phyloP scores from a whole-genome alignment of 441 rosid genomes.

The Mallotus repandus region DNA sequence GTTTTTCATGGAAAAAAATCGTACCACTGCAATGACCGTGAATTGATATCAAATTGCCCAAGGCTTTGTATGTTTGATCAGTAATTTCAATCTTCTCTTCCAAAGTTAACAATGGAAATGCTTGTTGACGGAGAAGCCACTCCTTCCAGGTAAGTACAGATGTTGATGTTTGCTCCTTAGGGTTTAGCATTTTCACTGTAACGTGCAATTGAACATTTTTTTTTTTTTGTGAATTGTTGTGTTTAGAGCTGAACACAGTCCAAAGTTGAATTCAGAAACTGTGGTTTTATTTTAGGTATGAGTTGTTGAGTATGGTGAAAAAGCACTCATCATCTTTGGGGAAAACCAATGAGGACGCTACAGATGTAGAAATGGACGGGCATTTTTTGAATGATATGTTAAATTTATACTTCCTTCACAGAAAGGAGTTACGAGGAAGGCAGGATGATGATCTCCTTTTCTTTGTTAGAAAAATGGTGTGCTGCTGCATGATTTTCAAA shows the following conservation, averaged over 20 bases:
- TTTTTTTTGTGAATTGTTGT: constrained; percentile 5
- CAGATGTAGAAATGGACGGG: constrained; percentile 78
- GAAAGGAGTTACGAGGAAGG: constrained; percentile 70
- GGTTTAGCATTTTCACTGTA: not conserved
- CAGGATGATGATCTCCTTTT: constrained; percentile 93
- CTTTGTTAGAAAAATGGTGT: constrained; percentile 76
- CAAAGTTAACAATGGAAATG: constrained; percentile 31
- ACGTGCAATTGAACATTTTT: constrained; percentile 2
- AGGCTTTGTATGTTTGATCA: no score
- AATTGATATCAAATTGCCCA: not conserved
- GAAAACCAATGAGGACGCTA: constrained; percentile 49
- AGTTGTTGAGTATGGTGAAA: constrained; percentile 62
- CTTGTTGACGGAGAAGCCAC: constrained; percentile 51
- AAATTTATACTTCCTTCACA: constrained; percentile 74
- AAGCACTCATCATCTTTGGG: constrained; percentile 62
- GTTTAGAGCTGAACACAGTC: not conserved
- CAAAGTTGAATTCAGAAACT: not conserved
- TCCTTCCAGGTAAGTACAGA: constrained; percentile 52
- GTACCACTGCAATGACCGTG: not conserved
- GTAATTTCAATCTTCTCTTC: not conserved
- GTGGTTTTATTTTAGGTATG: constrained; percentile 42
- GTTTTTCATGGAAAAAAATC: not conserved
- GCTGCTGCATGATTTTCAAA: not conserved
- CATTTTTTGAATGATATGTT: constrained; percentile 86
- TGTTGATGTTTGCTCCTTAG: not conserved